Evolutionary conservation across 805 yeast species (phyloP), one percentile per base, ranked within the genome.

Genomic region (Starmerella apicola): DNA sequence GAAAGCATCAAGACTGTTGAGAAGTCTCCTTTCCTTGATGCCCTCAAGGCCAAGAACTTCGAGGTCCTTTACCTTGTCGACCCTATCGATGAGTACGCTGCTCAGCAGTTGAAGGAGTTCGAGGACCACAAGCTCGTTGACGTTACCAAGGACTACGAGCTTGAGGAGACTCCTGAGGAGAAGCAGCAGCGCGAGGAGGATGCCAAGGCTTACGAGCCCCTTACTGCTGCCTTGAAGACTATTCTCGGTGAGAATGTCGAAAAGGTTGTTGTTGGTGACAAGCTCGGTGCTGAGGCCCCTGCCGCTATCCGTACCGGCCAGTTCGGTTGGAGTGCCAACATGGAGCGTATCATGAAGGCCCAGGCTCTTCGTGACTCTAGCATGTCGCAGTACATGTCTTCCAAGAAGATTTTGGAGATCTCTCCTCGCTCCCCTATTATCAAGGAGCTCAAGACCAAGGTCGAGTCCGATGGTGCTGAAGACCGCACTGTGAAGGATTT

Each of bases 291-390:
- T 62, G 45, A 47, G 38, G 86, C 97, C 44, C 99, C 99, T 67
- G 98, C 98, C 66, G 98, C 98, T 57, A 91, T 91, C 65, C 85
- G 98, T 78, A 91, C 98, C 55, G 97, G 96, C 56, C 97, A 91
- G 74, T 91, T 91, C 67, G 98, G 99, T 66, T 91, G 99, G 99
- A 91, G 98, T 55, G 99, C 99, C 61, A 91, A 91, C 76, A 91
- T 91, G 98, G 99, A 91, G 76, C 88, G 98, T 81, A 91, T 91
- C 76, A 91, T 91, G 99, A 91, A 91, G 76, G 98, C 98, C 49
- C 99, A 91, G 75, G 98, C 99, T 57, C 73, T 91, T 60, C 85
- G 97, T 74, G 98, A 91, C 68, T 82, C 94, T 57, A 75, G 94
- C 56, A 91, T 91, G 98, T 85, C 97, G 31, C 77, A 95, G 49